Evolutionary conservation across 805 yeast species (phyloP).

Genomic region (Helenozyma baotianmanensis): DNA sequence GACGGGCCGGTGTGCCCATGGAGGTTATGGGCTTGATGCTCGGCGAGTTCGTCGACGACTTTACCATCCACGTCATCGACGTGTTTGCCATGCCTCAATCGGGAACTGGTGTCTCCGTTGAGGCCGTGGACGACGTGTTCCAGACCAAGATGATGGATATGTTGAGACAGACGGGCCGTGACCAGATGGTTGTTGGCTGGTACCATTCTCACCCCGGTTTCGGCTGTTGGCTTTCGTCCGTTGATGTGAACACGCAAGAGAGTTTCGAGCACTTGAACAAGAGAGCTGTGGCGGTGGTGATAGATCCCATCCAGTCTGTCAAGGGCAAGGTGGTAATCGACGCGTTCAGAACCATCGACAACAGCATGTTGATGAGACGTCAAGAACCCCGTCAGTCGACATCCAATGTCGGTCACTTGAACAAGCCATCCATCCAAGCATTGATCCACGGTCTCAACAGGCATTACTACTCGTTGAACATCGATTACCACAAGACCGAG

Average conservation of each 20-base stretch:
- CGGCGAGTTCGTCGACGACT: constrained; percentile 96
- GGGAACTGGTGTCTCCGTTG: constrained; percentile 97
- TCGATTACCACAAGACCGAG: constrained; percentile 88
- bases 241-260: constrained; percentile 96
- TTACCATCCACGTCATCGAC: constrained; percentile 93
- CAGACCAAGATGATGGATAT: constrained; percentile 99
- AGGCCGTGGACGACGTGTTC: constrained; percentile 98
- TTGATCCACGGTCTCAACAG: constrained; percentile 95
- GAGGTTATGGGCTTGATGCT: constrained; percentile 95
- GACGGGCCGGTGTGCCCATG: constrained; percentile 84
- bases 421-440: constrained; percentile 96
- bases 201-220: constrained; percentile 99
- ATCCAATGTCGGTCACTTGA: constrained; percentile 88
- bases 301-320: constrained; percentile 97
- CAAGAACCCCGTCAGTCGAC: constrained; percentile 98
- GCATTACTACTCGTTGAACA: constrained; percentile 91
- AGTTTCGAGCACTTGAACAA: constrained; percentile 94
- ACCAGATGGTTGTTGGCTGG: constrained; percentile 99
- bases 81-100: constrained; percentile 99
- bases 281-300: constrained; percentile 96
- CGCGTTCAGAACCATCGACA: constrained; percentile 91
- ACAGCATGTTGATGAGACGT: constrained; percentile 86
- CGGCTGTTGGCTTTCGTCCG: constrained; percentile 99
- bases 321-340: constrained; percentile 98
- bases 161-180: constrained; percentile 98